Conservation (phyloP, 495 filamentous ascomycete species). For the Talaromyces liani region DNA sequence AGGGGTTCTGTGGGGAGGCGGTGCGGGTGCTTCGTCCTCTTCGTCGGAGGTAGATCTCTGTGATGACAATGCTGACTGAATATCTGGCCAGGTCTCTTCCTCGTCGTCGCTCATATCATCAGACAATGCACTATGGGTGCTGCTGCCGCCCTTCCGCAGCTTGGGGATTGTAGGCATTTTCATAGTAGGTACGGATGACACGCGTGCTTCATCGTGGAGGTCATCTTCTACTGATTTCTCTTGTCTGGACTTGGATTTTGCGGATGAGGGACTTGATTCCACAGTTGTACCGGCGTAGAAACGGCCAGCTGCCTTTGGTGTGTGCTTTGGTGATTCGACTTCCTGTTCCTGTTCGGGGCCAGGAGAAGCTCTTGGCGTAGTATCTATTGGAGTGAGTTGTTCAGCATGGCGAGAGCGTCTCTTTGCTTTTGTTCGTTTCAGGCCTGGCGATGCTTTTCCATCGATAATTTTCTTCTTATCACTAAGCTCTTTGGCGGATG, state of each 20-base stretch:
- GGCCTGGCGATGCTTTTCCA: constrained; percentile 25
- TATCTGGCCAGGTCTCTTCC: constrained; percentile 25
- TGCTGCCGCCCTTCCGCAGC: constrained; percentile 29
- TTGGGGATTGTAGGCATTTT: constrained; percentile 53
- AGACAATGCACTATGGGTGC: constrained; percentile 30
- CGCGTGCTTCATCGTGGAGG: constrained; percentile 25
- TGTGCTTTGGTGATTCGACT: constrained; percentile 5
- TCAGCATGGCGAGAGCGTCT: constrained; percentile 36
- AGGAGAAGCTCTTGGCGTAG: constrained; percentile 16
- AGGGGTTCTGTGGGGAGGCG: constrained; percentile 44
- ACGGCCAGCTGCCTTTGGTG: constrained; percentile 2
- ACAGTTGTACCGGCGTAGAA: constrained; percentile 8
- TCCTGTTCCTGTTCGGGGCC: constrained; percentile 12
- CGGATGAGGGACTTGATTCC: constrained; percentile 12
- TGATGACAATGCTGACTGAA: constrained; percentile 10
- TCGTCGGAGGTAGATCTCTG: constrained; percentile 13
- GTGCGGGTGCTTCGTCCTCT: constrained; percentile 39
- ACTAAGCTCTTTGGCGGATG: constrained; percentile 5
- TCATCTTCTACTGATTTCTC: constrained; percentile 8
- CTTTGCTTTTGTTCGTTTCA: constrained; percentile 51
- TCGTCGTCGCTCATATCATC: constrained; percentile 20
- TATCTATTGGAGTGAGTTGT: constrained; percentile 27
- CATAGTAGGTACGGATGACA: constrained; percentile 51
- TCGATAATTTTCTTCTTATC: constrained; percentile 13
- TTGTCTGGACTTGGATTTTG: constrained; percentile 20